Percentiles rank a stretch among this genome's conserved stretches.
phyloP scores from a whole-genome alignment of 2,329 filamentous ascomycete genomes.

The Aspergillus brunneoviolaceus region DNA sequence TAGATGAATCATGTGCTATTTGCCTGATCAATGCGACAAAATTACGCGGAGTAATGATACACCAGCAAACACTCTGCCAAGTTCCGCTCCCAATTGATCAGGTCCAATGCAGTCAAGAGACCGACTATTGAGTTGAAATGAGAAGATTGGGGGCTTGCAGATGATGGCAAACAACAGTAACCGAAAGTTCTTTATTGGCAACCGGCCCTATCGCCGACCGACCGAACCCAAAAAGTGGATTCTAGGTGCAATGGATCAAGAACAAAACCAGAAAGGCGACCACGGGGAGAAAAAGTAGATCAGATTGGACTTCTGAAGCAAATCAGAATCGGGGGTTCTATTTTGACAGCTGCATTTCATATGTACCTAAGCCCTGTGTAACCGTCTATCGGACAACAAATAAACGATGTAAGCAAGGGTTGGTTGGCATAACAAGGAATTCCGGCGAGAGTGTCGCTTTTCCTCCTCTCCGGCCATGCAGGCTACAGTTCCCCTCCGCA shows the following conservation, averaged over 20 bases:
- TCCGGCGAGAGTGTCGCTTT: slow-evolving; percentile 4
- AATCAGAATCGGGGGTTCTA: background rate
- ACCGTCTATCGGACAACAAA: slow-evolving; percentile 7
- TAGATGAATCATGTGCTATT: background rate
- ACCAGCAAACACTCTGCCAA: background rate
- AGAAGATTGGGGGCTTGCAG: slow-evolving; percentile 7
- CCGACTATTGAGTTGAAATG: slow-evolving; percentile 3
- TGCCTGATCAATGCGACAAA: background rate
- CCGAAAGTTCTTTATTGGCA: slow-evolving; percentile 2
- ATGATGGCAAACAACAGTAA: slow-evolving; percentile 1
- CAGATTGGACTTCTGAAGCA: background rate
- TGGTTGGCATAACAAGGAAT: background rate
- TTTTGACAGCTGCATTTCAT: slow-evolving; percentile 14
- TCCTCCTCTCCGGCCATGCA: slow-evolving; percentile 17
- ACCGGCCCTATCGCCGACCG: background rate
- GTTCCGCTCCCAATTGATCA: background rate
- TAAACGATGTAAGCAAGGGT: slow-evolving; percentile 15
- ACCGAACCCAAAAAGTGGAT: background rate
- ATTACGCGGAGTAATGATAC: background rate
- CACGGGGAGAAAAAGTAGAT: background rate
- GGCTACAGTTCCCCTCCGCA: slow-evolving; percentile 24
- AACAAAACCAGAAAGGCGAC: background rate
- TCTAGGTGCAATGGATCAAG: background rate
- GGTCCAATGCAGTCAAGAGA: background rate
- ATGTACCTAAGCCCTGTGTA: slow-evolving; percentile 6